phyloP scores from a whole-genome alignment of 75 land plant species.

The Cryptomeria japonica region DNA sequence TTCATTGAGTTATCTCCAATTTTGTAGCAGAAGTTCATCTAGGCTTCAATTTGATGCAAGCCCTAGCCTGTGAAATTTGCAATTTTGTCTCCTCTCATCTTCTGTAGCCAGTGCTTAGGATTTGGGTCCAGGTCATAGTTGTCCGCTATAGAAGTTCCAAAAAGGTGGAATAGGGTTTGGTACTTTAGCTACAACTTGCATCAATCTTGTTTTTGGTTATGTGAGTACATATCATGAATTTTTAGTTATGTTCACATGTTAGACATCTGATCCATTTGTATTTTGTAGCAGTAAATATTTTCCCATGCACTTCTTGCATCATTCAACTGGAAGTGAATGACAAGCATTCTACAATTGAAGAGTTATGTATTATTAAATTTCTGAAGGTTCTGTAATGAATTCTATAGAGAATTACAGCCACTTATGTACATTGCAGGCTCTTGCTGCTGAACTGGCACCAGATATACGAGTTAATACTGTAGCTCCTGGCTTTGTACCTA shows the following conservation, averaged over 20 bases:
- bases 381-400: background rate
- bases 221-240: background rate
- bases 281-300: background rate
- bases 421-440: constrained; percentile 48
- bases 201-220: background rate
- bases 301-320: background rate
- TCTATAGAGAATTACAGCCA: background rate
- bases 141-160: too few relatives aligned
- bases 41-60: too few relatives aligned
- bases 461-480: constrained; percentile 86
- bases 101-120: too few relatives aligned
- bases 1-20: too few relatives aligned
- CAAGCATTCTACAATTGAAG: background rate
- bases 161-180: too few relatives aligned
- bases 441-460: constrained; percentile 92
- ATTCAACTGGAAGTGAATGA: background rate
- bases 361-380: background rate
- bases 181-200: too few relatives aligned
- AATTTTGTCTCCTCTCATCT: too few relatives aligned
- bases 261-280: background rate
- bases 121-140: too few relatives aligned
- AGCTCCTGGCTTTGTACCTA: constrained; percentile 97
- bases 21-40: too few relatives aligned
- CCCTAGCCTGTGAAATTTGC: too few relatives aligned
- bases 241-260: background rate